Evolutionary conservation across 1,284 basidiomycete genomes (phyloP).

Genomic region (Volvariella surrecta): DNA sequence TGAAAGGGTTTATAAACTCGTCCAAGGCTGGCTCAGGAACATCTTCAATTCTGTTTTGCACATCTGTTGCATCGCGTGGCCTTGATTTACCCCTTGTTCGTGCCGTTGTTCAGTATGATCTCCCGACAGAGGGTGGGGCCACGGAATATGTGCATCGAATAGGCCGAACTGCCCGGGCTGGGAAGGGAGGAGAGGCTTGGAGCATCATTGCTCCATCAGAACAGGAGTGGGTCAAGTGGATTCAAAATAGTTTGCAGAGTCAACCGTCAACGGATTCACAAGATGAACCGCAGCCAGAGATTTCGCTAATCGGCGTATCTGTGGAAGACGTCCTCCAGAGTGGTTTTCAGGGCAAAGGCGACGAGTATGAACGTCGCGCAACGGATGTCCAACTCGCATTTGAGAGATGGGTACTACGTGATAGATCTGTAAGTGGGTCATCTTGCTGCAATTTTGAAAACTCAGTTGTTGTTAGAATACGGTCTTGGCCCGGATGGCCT

Average conservation of each 20-base stretch:
- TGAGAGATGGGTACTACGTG: constrained; percentile 86
- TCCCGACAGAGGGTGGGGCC: constrained; percentile 94
- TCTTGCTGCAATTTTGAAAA: constrained; percentile 4
- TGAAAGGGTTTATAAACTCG: constrained; percentile 65
- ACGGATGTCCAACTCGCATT: constrained; percentile 95
- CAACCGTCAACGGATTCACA: constrained; percentile 24
- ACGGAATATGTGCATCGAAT: constrained; percentile 98
- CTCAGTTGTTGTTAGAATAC: constrained; percentile 57
- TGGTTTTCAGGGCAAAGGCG: constrained; percentile 81
- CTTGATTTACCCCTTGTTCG: constrained; percentile 95
- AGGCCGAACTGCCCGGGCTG: constrained; percentile 94
- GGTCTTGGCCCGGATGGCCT: constrained; percentile 77
- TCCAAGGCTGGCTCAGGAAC: constrained; percentile 13
- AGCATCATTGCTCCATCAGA: constrained; percentile 86
- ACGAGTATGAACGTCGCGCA: constrained; percentile 84
- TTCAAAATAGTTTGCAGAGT: constrained; percentile 66
- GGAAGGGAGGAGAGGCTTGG: constrained; percentile 93
- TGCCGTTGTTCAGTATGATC: constrained; percentile 93
- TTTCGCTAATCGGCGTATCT: constrained; percentile 49
- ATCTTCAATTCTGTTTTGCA: constrained; percentile 83
- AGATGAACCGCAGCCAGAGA: constrained; percentile 18
- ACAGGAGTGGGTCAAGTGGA: constrained; percentile 82
- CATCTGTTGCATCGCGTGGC: constrained; percentile 95
- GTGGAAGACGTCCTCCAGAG: constrained; percentile 67
- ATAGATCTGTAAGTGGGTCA: constrained; percentile 52